phyloP scores from a whole-genome alignment of 2,329 filamentous ascomycete genomes.

The Tolypocladium ophioglossoides region DNA sequence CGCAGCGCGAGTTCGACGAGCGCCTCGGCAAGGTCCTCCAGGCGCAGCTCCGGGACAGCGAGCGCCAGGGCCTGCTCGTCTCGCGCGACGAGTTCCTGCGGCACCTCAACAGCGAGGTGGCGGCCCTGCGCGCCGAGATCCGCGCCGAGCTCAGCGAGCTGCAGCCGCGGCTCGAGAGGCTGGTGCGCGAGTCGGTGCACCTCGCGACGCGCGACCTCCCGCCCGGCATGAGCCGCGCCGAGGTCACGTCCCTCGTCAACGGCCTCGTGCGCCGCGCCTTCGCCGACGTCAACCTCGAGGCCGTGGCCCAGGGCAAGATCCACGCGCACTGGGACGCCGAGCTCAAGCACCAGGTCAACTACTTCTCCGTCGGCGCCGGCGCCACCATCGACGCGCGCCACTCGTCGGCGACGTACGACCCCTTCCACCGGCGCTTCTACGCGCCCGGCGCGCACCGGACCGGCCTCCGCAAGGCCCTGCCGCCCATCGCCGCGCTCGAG shows the following conservation, averaged over 20 bases:
- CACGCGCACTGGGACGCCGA: constrained; percentile 30
- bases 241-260: constrained; percentile 31
- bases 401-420: constrained; percentile 49
- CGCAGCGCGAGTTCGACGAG: constrained; percentile 22
- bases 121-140: constrained; percentile 26
- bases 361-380: constrained; percentile 55
- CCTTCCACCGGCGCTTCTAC: constrained; percentile 9
- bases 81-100: constrained; percentile 38
- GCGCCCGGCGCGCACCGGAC: constrained; percentile 5
- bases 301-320: constrained; percentile 35
- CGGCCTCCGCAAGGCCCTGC: constrained; percentile 12
- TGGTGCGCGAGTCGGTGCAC: constrained; percentile 20
- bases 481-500: constrained; percentile 45
- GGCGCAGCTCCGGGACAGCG: constrained; percentile 21
- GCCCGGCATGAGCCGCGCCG: constrained; percentile 24
- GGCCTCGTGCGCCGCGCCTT: constrained; percentile 31
- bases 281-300: constrained; percentile 33
- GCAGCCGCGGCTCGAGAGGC: constrained; percentile 20
- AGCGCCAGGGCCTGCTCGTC: constrained; percentile 27
- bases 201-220: constrained; percentile 14
- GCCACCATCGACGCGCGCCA: constrained; percentile 49
- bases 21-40: constrained; percentile 25
- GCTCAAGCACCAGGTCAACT: constrained; percentile 56
- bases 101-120: constrained; percentile 28
- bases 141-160: constrained; percentile 28